Evolutionary conservation across 2,329 filamentous ascomycete species (phyloP), one percentile per base, ranked within the genome.

Genomic region (Purpureocillium takamizusanense): DNA sequence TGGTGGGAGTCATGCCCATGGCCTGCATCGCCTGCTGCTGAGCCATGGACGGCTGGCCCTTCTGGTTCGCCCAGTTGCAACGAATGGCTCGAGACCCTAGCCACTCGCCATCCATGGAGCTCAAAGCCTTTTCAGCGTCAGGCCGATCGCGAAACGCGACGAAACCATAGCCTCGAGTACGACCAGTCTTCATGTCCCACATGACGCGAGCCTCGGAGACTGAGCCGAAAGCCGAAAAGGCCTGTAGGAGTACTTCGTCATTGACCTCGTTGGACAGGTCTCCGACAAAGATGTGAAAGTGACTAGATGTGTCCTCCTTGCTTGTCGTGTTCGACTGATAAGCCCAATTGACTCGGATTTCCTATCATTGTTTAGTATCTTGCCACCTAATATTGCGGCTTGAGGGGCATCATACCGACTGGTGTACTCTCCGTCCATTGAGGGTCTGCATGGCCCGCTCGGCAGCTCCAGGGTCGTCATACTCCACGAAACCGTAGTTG

Each of bases 101-200:
- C 92, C 92, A 98, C 68, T 98, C 92, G 46, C 92, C 92, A 56
- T 98, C 92, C 92, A 98, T 98, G 46, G 88, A 88, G 66, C 83
- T 94, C 55, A 98, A 66, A 2, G 92, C 90, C 66, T 95, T 95
- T 62, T 98, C 92, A 21, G 92, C 92, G 55, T 98, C 92, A 28
- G 77, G 69, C 46, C 90, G 86, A 46, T 98, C 92, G 46, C 90
- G 85, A 76, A 94, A 98, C 36, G 92, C 92, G 51, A 97, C 90
- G 57, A 98, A 98, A 11, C 92, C 92, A 57, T 98, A 98, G 43
- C 92, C 92, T 59, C 92, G 86, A 49, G 92, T 97, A 47, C 92
- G 83, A 50, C 92, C 92, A 28, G 92, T 98, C 76, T 98, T 98
- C 92, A 98, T 98, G 62, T 98, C 92, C 92, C 92, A 98, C 92